Evolutionary conservation across 768 basidiomycete species (phyloP).

Genomic region (Tulasnella sp.): DNA sequence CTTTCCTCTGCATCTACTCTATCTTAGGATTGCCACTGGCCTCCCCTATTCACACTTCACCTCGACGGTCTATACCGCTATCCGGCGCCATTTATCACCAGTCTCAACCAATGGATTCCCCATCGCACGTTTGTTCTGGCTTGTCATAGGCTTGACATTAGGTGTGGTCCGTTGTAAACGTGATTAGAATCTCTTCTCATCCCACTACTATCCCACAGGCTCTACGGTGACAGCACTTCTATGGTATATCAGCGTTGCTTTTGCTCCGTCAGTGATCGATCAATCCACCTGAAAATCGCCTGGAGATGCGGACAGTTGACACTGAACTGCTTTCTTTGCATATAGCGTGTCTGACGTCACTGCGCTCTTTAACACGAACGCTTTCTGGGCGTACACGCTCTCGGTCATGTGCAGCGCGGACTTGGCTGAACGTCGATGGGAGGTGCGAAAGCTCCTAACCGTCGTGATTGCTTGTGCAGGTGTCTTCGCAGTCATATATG

Average conservation of each 20-base stretch:
- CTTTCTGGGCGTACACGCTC: conserved; percentile 85
- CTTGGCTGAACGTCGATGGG: conserved; percentile 34
- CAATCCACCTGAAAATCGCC: not conserved
- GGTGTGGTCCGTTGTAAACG: not conserved
- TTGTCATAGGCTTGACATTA: not conserved
- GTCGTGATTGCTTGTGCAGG: conserved; percentile 75
- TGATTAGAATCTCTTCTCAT: conserved; percentile 30
- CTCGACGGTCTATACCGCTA: conserved; percentile 34
- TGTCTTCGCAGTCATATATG: conserved; percentile 72
- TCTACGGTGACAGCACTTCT: conserved; percentile 54
- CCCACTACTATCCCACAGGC: conserved; percentile 37
- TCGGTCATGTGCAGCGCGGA: conserved; percentile 34
- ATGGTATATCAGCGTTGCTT: conserved; percentile 62
- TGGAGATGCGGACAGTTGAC: not conserved
- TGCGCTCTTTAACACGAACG: conserved; percentile 73
- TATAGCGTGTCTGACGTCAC: conserved; percentile 73
- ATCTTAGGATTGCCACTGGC: conserved; percentile 42
- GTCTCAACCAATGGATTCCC: conserved; percentile 1
- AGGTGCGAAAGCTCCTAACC: conserved; percentile 50
- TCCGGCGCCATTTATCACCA: conserved; percentile 35
- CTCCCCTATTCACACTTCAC: conserved; percentile 40
- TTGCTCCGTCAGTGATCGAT: conserved; percentile 52
- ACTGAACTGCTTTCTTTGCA: conserved; percentile 8
- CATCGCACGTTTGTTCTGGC: conserved; percentile 13
- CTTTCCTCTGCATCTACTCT: conserved; percentile 70